Conservation (phyloP, 306 rosid genomes). For the Cercis canadensis region DNA sequence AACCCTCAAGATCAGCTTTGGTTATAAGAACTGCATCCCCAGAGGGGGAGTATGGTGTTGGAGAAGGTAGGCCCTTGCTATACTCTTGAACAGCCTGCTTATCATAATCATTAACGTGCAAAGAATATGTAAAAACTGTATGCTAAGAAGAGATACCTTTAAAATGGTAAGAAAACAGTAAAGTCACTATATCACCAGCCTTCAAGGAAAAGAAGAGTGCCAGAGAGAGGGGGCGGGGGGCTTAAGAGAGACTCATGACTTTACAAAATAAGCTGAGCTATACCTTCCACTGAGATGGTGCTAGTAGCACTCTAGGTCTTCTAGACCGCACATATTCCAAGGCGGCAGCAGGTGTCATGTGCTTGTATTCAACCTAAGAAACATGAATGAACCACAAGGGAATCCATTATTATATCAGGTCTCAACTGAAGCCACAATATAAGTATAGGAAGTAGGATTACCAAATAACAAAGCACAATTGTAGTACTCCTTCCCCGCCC, state of each 20-base stretch:
- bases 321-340: constrained; percentile 85
- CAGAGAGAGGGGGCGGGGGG: not conserved
- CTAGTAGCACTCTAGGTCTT: constrained; percentile 90
- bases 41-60: constrained; percentile 67
- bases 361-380: constrained; percentile 79
- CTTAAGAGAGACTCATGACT: not conserved
- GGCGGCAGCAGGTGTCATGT: constrained; percentile 85
- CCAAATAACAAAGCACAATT: constrained; percentile 96
- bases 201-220: not conserved
- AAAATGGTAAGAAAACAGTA: constrained; percentile 3
- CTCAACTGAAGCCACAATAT: constrained; percentile 14
- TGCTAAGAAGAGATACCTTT: constrained; percentile 14
- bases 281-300: constrained; percentile 97
- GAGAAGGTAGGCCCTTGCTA: constrained; percentile 47
- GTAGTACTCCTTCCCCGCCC: constrained; percentile 99
- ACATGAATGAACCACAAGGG: constrained; percentile 21
- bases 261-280: constrained; percentile 10
- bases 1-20: constrained; percentile 94
- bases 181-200: not conserved
- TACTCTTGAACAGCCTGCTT: constrained; percentile 90
- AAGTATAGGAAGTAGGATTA: constrained; percentile 38
- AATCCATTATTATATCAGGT: constrained; percentile 2
- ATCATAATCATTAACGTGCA: constrained; percentile 15
- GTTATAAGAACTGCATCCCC: constrained; percentile 89
- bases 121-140: constrained; percentile 13